phyloP scores from a whole-genome alignment of 305 asterid species.

The Fraxinus floribunda region DNA sequence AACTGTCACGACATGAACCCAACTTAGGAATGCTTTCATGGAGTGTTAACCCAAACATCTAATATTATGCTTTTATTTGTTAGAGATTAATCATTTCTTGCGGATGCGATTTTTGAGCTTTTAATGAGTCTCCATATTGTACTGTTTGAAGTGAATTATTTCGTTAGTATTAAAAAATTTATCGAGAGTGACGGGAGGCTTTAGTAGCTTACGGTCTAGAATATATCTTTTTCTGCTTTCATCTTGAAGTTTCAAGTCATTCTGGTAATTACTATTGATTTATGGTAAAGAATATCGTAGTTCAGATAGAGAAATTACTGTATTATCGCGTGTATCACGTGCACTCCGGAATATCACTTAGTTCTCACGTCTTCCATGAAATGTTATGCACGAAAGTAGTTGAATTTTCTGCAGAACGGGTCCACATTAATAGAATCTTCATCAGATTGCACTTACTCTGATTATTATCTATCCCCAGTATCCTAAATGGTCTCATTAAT shows the following conservation, averaged over 20 bases:
- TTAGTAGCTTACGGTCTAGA: background rate
- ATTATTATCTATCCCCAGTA: background rate
- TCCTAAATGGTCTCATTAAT: background rate
- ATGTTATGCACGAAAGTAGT: background rate
- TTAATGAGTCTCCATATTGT: background rate
- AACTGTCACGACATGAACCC: background rate
- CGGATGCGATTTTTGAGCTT: background rate
- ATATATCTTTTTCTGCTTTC: background rate
- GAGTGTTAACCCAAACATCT: background rate
- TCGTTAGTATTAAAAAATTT: background rate
- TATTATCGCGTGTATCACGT: background rate
- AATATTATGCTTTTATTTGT: background rate
- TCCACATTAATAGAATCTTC: background rate
- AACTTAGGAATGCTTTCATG: background rate
- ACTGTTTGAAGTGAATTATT: background rate
- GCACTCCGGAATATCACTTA: background rate
- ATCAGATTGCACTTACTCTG: background rate
- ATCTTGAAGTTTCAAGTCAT: background rate
- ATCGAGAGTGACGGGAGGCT: background rate
- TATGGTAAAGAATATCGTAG: background rate
- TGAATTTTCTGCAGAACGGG: background rate
- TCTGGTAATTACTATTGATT: background rate
- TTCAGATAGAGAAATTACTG: background rate
- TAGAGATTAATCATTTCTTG: background rate
- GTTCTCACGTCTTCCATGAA: background rate